Evolutionary conservation across 495 filamentous ascomycete species (phyloP), one percentile per base, ranked within the genome.

Genomic region (Podospora comata): DNA sequence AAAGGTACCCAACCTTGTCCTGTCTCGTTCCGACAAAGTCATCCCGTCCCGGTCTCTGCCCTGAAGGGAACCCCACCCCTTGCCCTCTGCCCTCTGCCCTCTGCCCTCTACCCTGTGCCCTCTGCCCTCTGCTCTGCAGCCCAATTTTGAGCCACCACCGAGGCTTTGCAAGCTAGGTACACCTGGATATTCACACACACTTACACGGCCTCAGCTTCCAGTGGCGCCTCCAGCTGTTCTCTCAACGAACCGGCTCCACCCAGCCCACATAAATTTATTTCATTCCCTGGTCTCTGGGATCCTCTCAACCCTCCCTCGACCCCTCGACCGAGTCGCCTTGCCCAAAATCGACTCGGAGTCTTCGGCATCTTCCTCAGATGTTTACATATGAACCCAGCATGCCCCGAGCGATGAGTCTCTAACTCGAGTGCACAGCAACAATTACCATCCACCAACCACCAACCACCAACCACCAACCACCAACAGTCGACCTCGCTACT

Each of bases 181-280:
- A n/a, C 32, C 56, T 53, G 26, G 54, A 18, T 54, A 57, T 39
- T 13, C 15, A 11, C 9, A 48, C 32, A 15, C 18, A 63, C n/a
- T 32, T 32, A 32, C 61, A 63, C 30, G 34, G 27, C 61, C 63
- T 65, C 23, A 65, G 23, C 18, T 59, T 53, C 67, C n/a, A 71
- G 30, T 67, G 60, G 32, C 32, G 55, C 2, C n/a, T 58, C 55
- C 55, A 19, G 23, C 23, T 58, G n/a, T 58, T 20, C 23, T 58
- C n/a, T 20, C 23, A 58, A 58, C n/a, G 3, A 58, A 20, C 55
- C 6, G 55, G 75, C 77, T 77, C 77, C 75, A 77, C 75, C 74
- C 75, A 77, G 65, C 72, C 75, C 75, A 76, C 76, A 73, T 73
- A 71, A 70, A 73, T 73, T 71, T 69, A 71, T 66, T 70, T 73